Conservation (phyloP, 176 grass and related monocot species). For the Hordeum marinum region DNA sequence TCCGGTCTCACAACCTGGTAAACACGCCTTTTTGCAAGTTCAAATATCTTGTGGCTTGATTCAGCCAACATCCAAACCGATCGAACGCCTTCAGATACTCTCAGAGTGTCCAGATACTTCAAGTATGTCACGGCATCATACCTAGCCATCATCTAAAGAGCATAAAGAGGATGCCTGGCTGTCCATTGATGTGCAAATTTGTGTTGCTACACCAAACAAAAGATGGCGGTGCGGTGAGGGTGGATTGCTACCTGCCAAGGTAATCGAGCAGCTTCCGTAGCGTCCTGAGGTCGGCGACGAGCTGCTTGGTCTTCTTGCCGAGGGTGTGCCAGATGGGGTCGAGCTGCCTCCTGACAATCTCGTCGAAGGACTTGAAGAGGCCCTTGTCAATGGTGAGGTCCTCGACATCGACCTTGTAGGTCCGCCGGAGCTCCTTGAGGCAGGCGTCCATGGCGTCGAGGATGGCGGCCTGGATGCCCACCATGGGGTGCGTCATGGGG, state of each 20-base stretch:
- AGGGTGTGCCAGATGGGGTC: constrained; percentile 96
- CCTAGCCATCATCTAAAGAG: constrained; percentile 32
- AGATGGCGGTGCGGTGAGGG: no score
- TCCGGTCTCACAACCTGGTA: constrained; percentile 79
- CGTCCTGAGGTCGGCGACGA: constrained; percentile 92
- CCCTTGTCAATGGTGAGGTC: constrained; percentile 92
- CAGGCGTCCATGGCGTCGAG: constrained; percentile 86
- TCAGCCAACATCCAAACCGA: constrained; percentile 99
- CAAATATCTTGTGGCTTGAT: constrained; percentile 94
- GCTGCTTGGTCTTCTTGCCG: constrained; percentile 99
- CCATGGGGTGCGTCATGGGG: constrained; percentile 72
- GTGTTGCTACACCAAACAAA: not conserved
- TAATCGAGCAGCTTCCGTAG: constrained; percentile 94
- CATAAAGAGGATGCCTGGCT: constrained; percentile 1
- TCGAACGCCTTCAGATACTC: constrained; percentile 85
- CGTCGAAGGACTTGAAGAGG: constrained; percentile 94
- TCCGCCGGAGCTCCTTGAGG: constrained; percentile 83
- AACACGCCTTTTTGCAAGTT: constrained; percentile 81
- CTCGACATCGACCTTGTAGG: constrained; percentile 94
- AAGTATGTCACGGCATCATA: constrained; percentile 91
- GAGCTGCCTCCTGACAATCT: constrained; percentile 84
- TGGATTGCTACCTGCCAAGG: constrained; percentile 54
- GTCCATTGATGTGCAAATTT: not conserved
- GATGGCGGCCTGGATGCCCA: constrained; percentile 69
- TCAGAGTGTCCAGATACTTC: constrained; percentile 88